A percentile compares a stretch with the other conserved stretches of the same genome.
Evolutionary conservation across 2,329 filamentous ascomycete species (phyloP).

Genomic region (Fusarium sp.): DNA sequence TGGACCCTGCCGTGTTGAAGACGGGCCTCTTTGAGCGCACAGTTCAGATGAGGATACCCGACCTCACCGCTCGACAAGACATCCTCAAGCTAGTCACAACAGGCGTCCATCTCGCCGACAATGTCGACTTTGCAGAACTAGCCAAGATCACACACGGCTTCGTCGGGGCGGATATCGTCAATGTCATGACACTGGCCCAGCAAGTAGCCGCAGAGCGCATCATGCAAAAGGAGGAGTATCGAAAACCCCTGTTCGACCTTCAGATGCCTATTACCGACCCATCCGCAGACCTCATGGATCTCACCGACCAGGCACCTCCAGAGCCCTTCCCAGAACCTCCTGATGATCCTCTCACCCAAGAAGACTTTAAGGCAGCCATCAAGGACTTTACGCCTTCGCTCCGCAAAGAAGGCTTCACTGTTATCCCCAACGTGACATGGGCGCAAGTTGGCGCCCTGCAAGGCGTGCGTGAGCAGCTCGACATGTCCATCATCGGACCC

Average conservation of each 20-base stretch:
- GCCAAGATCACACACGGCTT: conserved; percentile 93
- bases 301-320: conserved; percentile 11
- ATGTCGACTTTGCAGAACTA: conserved; percentile 81
- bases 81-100: conserved; percentile 84
- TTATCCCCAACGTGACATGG: conserved; percentile 95
- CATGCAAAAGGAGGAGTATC: conserved; percentile 32
- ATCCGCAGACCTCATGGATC: conserved; percentile 37
- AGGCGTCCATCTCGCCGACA: conserved; percentile 74
- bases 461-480: conserved; percentile 84
- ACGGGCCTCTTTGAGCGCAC: conserved; percentile 86
- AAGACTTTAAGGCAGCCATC: conserved; percentile 82
- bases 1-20: conserved; percentile 84
- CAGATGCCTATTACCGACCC: conserved; percentile 6
- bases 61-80: conserved; percentile 80
- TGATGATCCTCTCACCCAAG: conserved; percentile 39
- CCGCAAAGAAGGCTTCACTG: conserved; percentile 93
- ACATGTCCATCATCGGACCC: conserved; percentile 89
- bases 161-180: conserved; percentile 90
- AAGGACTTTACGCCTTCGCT: conserved; percentile 75
- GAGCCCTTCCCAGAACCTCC: conserved; percentile 12
- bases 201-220: conserved; percentile 56
- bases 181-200: conserved; percentile 65
- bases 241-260: neutral
- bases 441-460: conserved; percentile 89
- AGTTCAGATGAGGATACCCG: conserved; percentile 90